Evolutionary conservation across 1,139 yeast genomes (phyloP), one percentile per base, ranked within the genome.

Genomic region (Blastobotrys niveus): DNA sequence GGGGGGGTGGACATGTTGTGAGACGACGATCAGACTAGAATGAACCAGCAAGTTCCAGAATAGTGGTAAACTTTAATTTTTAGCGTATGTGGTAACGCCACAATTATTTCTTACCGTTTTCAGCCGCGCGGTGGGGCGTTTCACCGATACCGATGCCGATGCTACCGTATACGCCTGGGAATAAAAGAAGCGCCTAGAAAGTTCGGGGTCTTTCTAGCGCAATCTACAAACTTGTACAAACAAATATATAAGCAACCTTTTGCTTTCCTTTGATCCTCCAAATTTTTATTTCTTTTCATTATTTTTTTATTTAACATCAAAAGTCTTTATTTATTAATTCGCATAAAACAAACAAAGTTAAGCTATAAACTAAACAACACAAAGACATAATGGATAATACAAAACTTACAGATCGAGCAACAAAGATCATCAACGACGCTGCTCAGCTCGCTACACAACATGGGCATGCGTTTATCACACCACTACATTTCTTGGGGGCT

Each of bases 401-500:
- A 32, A 63, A 63, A 54, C 57, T 87, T 57, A 91, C 99, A 50
- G 97, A 93, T 63, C 85, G 93, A 66, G 97, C 96, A 41, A 77
- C 86, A 59, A 80, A 76, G 50, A 78, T 89, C 52, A 74, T 93
- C 42, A 82, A 83, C 57, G 74, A 77, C 60, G 95, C 97, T 45
- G 78, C 81, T 49, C 78, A 82, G 61, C 67, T 91, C 51, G 96
- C 96, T 33, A 76, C 79, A 58, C 94, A 87, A 53, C 88, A 87
- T 60, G 73, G 83, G 45, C 89, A 91, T 65, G 72, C 93, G 9
- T 93, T 86, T 59, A 71, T 93, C 51, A 68, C 78, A 46, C 98
- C 98, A 19, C 65, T 89, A 50, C 99, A 91, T 65, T 68, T 91
- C 51, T 71, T 91, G 53, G 96, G 95, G 17, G 96, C 97, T 15